Conservation (phyloP, 176 grass and related monocot species). For the Aegilops longissima region DNA sequence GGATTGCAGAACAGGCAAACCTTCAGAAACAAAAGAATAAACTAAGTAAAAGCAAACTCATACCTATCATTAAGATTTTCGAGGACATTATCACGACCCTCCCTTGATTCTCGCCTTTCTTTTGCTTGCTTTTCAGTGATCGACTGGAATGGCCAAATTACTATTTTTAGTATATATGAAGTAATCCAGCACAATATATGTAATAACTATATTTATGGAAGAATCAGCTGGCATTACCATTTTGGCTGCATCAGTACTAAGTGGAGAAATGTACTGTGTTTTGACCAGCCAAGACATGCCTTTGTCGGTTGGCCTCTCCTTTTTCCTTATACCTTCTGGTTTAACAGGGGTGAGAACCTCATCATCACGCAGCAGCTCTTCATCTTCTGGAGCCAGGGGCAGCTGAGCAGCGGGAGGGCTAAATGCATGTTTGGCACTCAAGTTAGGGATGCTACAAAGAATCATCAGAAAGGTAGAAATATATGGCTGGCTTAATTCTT, state of each 20-base stretch:
- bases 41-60: conserved; percentile 16
- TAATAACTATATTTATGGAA: conserved; percentile 40
- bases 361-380: conserved; percentile 86
- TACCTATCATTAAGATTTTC: conserved; percentile 90
- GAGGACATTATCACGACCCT: conserved; percentile 70
- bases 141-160: conserved; percentile 52
- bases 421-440: conserved; percentile 11
- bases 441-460: conserved; percentile 27
- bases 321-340: conserved; percentile 86
- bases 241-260: conserved; percentile 85
- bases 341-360: conserved; percentile 91
- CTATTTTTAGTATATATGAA: conserved; percentile 25
- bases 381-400: conserved; percentile 69
- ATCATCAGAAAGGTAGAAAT: conserved; percentile 21
- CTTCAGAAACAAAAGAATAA: conserved; percentile 26
- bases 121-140: conserved; percentile 99
- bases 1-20: conserved; percentile 16
- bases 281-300: conserved; percentile 99
- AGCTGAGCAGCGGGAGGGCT: conserved; percentile 58
- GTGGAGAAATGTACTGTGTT: conserved; percentile 97
- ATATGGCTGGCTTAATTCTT: conserved; percentile 44
- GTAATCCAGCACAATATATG: conserved; percentile 8
- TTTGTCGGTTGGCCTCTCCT: conserved; percentile 94
- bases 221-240: conserved; percentile 47
- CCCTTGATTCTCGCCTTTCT: conserved; percentile 84